Conservation (phyloP, 805 yeast species). For the Wickerhamomyces subpelliculosus region DNA sequence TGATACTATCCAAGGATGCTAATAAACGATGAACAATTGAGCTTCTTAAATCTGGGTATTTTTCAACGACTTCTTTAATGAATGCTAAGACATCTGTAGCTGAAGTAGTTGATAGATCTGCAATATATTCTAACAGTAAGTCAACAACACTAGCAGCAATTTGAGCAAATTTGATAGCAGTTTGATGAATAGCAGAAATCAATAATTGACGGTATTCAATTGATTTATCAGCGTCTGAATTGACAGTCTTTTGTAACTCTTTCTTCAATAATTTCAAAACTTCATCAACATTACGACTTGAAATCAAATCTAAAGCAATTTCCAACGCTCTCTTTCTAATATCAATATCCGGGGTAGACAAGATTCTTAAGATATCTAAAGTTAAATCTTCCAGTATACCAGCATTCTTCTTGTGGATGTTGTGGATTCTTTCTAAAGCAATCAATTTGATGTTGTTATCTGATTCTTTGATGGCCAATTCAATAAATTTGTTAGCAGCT, state of each 20-base stretch:
- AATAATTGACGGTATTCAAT: constrained; percentile 83
- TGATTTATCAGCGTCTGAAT: constrained; percentile 66
- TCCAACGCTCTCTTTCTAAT: constrained; percentile 85
- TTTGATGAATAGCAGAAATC: constrained; percentile 80
- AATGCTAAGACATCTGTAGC: constrained; percentile 89
- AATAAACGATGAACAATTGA: constrained; percentile 60
- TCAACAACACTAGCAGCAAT: constrained; percentile 91
- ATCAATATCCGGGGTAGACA: constrained; percentile 84
- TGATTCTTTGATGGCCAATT: constrained; percentile 84
- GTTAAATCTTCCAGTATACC: constrained; percentile 80
- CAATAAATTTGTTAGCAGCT: constrained; percentile 83
- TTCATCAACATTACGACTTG: constrained; percentile 88
- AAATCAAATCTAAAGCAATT: constrained; percentile 71
- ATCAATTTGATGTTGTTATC: constrained; percentile 93
- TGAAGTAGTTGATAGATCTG: constrained; percentile 76
- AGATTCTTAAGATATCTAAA: constrained; percentile 78
- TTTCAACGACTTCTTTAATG: constrained; percentile 90
- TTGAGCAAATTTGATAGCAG: constrained; percentile 83
- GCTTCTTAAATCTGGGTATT: constrained; percentile 72
- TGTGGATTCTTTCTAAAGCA: constrained; percentile 79
- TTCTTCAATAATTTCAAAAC: constrained; percentile 88
- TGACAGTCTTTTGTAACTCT: constrained; percentile 73
- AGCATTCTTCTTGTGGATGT: constrained; percentile 65
- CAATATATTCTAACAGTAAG: constrained; percentile 75
- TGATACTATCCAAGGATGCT: constrained; percentile 53